Percentiles rank a stretch among this genome's conserved stretches.
phyloP scores from a whole-genome alignment of 202 grass and related monocot species.

The Panicum hallii region DNA sequence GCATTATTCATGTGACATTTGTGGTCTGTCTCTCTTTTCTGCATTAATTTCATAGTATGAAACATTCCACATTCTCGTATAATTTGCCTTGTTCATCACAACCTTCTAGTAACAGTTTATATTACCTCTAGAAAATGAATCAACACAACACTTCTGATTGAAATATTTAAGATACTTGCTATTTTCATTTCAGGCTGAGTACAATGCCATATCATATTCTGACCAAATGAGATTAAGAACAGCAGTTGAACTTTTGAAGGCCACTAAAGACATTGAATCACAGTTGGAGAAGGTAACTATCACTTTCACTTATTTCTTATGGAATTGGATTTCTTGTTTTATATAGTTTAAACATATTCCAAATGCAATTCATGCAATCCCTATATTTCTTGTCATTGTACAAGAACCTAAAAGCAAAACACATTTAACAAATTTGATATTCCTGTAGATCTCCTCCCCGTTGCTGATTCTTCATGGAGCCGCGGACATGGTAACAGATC shows the following conservation, averaged over 20 bases:
- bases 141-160: background rate
- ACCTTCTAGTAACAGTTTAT: conserved; percentile 18
- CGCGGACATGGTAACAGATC: conserved; percentile 91
- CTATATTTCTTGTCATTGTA: conserved; percentile 15
- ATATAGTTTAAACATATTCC: conserved; percentile 11
- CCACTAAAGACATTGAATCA: conserved; percentile 88
- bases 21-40: conserved; percentile 16
- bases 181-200: conserved; percentile 74
- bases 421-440: conserved; percentile 1
- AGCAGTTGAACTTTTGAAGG: conserved; percentile 91
- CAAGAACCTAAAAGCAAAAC: conserved; percentile 14
- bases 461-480: conserved; percentile 97
- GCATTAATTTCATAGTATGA: background rate
- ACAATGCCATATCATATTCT: conserved; percentile 86
- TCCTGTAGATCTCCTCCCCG: conserved; percentile 65
- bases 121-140: background rate
- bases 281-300: conserved; percentile 72
- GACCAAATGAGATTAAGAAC: conserved; percentile 94
- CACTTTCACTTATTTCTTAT: conserved; percentile 18
- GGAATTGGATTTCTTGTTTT: conserved; percentile 17
- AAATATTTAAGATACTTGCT: conserved; percentile 20
- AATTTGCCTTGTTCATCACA: conserved; percentile 1
- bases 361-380: background rate
- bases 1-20: conserved; percentile 15
- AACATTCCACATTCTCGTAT: conserved; percentile 6